Evolutionary conservation across 768 basidiomycete genomes (phyloP).

Genomic region (Daedaleopsis sinensis): DNA sequence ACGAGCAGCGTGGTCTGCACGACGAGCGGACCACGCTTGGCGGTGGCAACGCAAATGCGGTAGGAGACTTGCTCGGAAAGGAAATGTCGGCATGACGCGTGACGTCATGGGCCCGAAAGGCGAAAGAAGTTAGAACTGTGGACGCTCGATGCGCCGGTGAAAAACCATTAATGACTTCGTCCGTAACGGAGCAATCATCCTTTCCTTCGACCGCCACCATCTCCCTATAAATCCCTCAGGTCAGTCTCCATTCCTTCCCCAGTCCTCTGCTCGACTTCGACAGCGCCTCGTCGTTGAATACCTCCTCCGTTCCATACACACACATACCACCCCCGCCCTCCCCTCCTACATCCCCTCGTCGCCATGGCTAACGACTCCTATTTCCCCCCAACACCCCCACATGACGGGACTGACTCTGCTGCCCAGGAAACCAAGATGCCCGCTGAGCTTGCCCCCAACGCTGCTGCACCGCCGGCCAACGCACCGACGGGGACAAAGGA

Average conservation of each 20-base stretch:
- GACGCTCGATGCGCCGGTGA: background rate
- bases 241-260: slow-evolving; percentile 6
- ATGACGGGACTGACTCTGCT: slow-evolving; percentile 24
- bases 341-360: background rate
- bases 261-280: background rate
- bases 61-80: slow-evolving; percentile 9
- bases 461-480: slow-evolving; percentile 24
- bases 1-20: background rate
- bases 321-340: background rate
- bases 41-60: slow-evolving; percentile 1
- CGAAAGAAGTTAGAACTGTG: background rate
- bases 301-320: slow-evolving; percentile 2
- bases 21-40: too few relatives aligned
- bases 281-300: background rate
- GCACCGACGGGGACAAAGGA: slow-evolving; percentile 22
- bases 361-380: slow-evolving; percentile 28
- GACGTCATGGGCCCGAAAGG: slow-evolving; percentile 15
- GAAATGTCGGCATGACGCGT: slow-evolving; percentile 13
- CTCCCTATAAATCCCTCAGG: slow-evolving; percentile 8
- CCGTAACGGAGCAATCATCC: background rate
- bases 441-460: slow-evolving; percentile 18
- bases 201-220: slow-evolving; percentile 9
- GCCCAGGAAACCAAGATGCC: slow-evolving; percentile 6
- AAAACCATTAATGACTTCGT: background rate
- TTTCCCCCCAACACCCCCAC: slow-evolving; percentile 38